Evolutionary conservation across 768 basidiomycete genomes (phyloP).

Genomic region (Pulveroboletus sp.): DNA sequence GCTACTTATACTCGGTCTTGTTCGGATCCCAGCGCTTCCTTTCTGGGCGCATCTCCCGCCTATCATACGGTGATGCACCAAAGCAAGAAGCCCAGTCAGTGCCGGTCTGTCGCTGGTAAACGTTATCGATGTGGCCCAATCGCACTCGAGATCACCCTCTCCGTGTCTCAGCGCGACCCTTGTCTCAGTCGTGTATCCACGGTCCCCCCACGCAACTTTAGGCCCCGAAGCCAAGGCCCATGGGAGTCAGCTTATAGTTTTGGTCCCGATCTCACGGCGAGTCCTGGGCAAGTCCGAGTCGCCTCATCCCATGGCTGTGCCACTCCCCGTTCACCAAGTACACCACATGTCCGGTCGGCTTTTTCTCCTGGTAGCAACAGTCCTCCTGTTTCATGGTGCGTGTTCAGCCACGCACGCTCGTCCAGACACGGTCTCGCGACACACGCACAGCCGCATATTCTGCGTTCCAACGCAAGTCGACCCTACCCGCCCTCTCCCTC

Average conservation of each 20-base stretch:
- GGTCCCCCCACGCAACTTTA: too few species aligned
- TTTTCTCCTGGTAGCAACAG: slow-evolving; percentile 42
- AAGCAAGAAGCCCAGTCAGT: too few species aligned
- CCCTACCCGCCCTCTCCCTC: slow-evolving; percentile 18
- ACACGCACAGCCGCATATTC: slow-evolving; percentile 63
- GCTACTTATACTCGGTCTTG: slow-evolving; percentile 24
- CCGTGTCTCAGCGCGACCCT: too few species aligned
- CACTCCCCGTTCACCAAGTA: background rate
- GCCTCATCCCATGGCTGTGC: background rate
- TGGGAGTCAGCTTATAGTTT: too few species aligned
- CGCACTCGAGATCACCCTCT: too few species aligned
- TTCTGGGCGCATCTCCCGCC: background rate
- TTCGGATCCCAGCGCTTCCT: slow-evolving; percentile 10
- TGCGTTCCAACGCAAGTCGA: slow-evolving; percentile 66
- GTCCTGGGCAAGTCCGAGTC: too few species aligned
- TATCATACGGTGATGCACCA: background rate
- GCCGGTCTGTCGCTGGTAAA: too few species aligned
- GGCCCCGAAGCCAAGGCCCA: too few species aligned
- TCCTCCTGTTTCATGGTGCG: slow-evolving; percentile 54
- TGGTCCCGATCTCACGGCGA: too few species aligned
- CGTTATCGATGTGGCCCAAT: too few species aligned
- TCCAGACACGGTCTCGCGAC: background rate
- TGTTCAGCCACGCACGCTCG: background rate
- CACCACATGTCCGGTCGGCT: slow-evolving; percentile 42
- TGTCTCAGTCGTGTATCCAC: too few species aligned